Percentiles rank a stretch among this genome's conserved stretches.
Evolutionary conservation across 805 yeast genomes (phyloP).

Genomic region (Lachancea kluyveri): DNA sequence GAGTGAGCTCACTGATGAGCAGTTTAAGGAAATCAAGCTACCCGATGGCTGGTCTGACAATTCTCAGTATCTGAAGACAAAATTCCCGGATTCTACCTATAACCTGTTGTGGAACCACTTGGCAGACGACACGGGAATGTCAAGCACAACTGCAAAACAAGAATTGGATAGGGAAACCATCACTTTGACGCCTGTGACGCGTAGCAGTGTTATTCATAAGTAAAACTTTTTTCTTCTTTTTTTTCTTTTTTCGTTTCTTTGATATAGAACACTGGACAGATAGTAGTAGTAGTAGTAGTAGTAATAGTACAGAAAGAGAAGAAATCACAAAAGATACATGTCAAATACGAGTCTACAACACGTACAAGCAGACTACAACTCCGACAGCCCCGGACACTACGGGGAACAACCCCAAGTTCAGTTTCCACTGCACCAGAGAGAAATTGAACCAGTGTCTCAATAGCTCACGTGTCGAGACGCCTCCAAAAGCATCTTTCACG

Average conservation of each 20-base stretch:
- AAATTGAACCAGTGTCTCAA: constrained; percentile 10
- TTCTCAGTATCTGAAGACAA: constrained; percentile 1
- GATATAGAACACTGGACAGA: too few relatives aligned
- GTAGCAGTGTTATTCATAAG: too few relatives aligned
- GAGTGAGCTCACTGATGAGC: background rate
- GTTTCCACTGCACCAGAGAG: constrained; percentile 10
- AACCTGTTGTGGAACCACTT: constrained; percentile 3
- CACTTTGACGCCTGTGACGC: too few relatives aligned
- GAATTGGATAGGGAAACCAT: too few relatives aligned
- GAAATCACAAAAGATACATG: too few relatives aligned
- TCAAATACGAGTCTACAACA: too few relatives aligned
- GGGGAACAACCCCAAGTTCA: constrained; percentile 20
- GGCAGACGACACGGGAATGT: background rate
- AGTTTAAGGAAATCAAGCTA: constrained; percentile 1
- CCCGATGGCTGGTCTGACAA: constrained; percentile 2
- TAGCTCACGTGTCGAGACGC: constrained; percentile 3
- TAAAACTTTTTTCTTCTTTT: too few relatives aligned
- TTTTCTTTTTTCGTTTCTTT: too few relatives aligned
- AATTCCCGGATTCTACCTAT: constrained; percentile 2
- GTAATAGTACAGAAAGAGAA: too few relatives aligned
- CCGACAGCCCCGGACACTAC: constrained; percentile 17
- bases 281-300: too few relatives aligned
- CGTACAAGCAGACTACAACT: constrained; percentile 21
- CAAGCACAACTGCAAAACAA: too few relatives aligned
- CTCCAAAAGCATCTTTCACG: constrained; percentile 7